Base-by-base conservation (phyloP, 2,329 filamentous ascomycete species). In the Raffaelea albimanens region DNA sequence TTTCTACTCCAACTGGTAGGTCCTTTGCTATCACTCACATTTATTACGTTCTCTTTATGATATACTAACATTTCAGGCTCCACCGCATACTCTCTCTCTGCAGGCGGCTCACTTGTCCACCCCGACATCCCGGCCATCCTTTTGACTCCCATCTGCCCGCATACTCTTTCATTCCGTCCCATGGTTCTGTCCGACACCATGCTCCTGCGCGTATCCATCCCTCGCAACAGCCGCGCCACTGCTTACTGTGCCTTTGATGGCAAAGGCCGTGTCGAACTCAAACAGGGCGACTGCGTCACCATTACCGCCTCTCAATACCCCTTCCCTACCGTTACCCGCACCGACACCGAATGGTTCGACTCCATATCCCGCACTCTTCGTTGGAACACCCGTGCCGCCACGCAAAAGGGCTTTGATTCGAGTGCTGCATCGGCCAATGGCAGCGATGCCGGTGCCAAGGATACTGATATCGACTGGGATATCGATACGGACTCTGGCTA, bases 161-260 rank as follows among this genome's bases (percentile, higher is more conserved):
- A 98, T 62, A 97, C 91, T 0, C 75, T 98, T 16, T 95, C 88
- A 14, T 98, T 98, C 78, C 82, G 93, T 10, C 93, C 93, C 31
- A 97, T 98, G 93, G 86, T 98, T 8, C 80, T 98, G 43, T 95
- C 89, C 43, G 93, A 98, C 68, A 93, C 87, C 48, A 87, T 96
- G 74, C 82, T 90, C 16, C 79, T 98, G 51, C 87, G 90, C 44
- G 87, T 98, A 45, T 85, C 85, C 5, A 83, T 98, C 13, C 93
- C 93, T 0, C 76, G 77, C 53, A 82, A 83, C 59, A 94, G 87
- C 36, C 85, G 93, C 42, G 91, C 90, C 16, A 95, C 89, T 0
- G 93, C 93, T 1, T 96, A 96, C 72, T 96, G 91, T 62, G 88
- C 89, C 38, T 98, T 98, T 62, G 93, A 98, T 62, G 93, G 93